These are phyloP conservation scores for Diplogelasinospora grovesii DNA, from an alignment of 495 filamentous ascomycete genomes.

Conservation along the genomic window DNA sequence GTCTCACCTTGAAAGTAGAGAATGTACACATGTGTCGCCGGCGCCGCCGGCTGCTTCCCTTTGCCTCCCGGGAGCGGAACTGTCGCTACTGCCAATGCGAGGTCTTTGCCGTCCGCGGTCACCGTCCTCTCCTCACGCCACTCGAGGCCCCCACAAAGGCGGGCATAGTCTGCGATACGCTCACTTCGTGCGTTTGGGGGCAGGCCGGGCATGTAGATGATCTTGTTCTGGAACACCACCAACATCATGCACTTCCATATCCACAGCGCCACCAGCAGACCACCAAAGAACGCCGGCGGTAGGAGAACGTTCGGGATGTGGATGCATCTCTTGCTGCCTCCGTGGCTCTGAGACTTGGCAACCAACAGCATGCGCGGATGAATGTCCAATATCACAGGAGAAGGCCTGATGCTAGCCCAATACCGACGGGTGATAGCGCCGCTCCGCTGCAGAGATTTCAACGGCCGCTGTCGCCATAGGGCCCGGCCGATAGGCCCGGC, in stretches of 20 bases:
- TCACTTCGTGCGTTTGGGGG: conserved; percentile 55
- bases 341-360: too few relatives aligned
- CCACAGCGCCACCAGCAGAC: conserved; percentile 62
- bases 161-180: conserved; percentile 54
- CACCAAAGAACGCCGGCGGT: conserved; percentile 60
- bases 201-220: conserved; percentile 72
- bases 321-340: conserved; percentile 19
- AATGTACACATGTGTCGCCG: conserved; percentile 34
- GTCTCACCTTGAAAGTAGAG: conserved; percentile 54
- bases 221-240: conserved; percentile 73
- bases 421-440: conserved; percentile 3
- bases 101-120: conserved; percentile 53
- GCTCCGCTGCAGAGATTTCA: conserved; percentile 8
- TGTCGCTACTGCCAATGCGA: conserved; percentile 50
- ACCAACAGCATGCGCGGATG: background rate
- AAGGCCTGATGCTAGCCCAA: conserved; percentile 8
- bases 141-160: conserved; percentile 48
- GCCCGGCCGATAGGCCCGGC: background rate
- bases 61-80: conserved; percentile 14
- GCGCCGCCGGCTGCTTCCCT: background rate
- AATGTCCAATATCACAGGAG: background rate
- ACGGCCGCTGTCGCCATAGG: conserved; percentile 3
- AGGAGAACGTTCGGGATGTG: conserved; percentile 51
- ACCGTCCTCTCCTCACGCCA: conserved; percentile 56
- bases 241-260: conserved; percentile 78